These are phyloP conservation scores for Cryptococcus sp. DNA, from an alignment of 1,284 basidiomycete genomes.

Conservation along the genomic window DNA sequence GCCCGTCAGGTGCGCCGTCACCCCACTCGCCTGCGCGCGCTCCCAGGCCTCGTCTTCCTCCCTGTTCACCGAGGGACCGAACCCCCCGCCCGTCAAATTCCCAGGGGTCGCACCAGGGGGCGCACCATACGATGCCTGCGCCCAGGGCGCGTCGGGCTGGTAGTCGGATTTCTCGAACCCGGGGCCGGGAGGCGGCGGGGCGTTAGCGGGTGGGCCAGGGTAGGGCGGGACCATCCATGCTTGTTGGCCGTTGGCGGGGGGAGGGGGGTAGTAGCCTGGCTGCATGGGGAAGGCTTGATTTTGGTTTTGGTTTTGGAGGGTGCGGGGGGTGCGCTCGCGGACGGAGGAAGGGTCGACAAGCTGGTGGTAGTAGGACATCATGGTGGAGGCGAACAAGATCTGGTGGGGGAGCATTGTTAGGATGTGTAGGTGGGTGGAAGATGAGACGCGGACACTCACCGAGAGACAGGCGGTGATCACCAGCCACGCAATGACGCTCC, in stretches of 20 bases:
- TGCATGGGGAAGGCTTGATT: conserved; percentile 29
- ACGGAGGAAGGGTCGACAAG: conserved; percentile 59
- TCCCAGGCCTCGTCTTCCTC: conserved; percentile 44
- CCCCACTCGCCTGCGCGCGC: conserved; percentile 29
- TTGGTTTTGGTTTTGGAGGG: conserved; percentile 23
- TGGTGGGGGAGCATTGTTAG: conserved; percentile 50
- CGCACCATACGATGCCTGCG: conserved; percentile 21
- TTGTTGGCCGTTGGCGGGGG: conserved; percentile 19
- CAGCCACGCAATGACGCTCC: conserved; percentile 61
- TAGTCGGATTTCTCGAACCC: conserved; percentile 36
- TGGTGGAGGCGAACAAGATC: conserved; percentile 59
- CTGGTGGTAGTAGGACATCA: conserved; percentile 68
- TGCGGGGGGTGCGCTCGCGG: conserved; percentile 32
- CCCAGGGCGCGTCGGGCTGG: conserved; percentile 36
- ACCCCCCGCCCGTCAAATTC: not conserved
- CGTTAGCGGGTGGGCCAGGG: conserved; percentile 20
- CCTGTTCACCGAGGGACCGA: conserved; percentile 12
- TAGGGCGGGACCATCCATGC: conserved; percentile 48
- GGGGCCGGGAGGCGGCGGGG: conserved; percentile 13
- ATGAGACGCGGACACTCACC: conserved; percentile 19
- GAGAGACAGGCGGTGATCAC: conserved; percentile 53
- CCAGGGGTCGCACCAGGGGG: conserved; percentile 28
- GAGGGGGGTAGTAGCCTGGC: conserved; percentile 23
- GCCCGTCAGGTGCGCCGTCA: conserved; percentile 43
- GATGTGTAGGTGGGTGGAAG: conserved; percentile 44